Evolutionary conservation across 805 yeast species (phyloP).

Genomic region (Metschnikowia drakensbergensis): DNA sequence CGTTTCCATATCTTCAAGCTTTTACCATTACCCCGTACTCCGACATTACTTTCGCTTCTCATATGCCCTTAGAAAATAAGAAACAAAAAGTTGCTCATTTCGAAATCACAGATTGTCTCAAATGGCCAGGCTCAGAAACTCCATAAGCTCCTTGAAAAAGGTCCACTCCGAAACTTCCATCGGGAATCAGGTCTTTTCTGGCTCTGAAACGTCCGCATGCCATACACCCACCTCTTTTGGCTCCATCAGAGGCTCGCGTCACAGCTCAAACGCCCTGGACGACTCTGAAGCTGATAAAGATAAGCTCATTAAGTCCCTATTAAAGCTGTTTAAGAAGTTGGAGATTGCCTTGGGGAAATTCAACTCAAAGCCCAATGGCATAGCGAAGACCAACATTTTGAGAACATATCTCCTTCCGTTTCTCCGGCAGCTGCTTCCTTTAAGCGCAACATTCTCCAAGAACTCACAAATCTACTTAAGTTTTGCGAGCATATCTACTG

Average conservation of each 20-base stretch:
- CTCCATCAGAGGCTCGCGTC: not conserved
- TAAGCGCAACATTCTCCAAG: slow-evolving; percentile 20
- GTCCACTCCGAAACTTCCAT: slow-evolving; percentile 2
- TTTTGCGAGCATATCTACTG: slow-evolving; percentile 29
- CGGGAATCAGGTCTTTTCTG: not conserved
- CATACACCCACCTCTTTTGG: not conserved
- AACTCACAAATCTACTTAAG: slow-evolving; percentile 28
- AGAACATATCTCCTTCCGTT: slow-evolving; percentile 40
- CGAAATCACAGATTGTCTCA: not conserved
- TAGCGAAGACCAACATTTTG: slow-evolving; percentile 36
- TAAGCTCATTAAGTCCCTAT: slow-evolving; percentile 11
- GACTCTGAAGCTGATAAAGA: slow-evolving; percentile 9
- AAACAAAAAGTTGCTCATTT: not conserved
- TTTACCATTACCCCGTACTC: not conserved
- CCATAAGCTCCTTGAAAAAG: slow-evolving; percentile 1
- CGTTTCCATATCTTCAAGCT: not conserved
- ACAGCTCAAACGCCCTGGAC: not conserved
- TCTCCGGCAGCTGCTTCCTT: slow-evolving; percentile 18
- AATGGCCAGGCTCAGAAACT: slow-evolving; percentile 4
- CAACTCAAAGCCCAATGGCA: slow-evolving; percentile 20
- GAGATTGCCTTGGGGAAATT: slow-evolving; percentile 46
- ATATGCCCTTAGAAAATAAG: not conserved
- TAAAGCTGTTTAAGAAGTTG: slow-evolving; percentile 29
- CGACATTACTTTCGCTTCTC: not conserved
- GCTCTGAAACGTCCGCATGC: slow-evolving; percentile 1